Evolutionary conservation across 345 rosid genomes (phyloP).

Genomic region (Eucalyptus curtisii): DNA sequence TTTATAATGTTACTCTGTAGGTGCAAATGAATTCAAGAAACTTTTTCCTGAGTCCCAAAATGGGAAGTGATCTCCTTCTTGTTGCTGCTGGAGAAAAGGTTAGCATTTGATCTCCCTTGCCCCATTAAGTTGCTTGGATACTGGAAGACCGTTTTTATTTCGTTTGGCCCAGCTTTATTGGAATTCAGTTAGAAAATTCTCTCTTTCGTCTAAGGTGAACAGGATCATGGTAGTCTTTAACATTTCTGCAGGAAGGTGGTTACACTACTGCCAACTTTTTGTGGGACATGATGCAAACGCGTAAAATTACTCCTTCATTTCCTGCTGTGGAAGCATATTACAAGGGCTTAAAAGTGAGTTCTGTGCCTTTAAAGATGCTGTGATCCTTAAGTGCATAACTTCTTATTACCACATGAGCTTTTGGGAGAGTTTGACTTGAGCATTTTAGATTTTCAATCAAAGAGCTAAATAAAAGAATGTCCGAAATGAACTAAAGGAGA

Average conservation of each 20-base stretch:
- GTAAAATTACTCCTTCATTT: conserved; percentile 21
- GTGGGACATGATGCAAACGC: conserved; percentile 91
- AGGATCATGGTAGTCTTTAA: neutral
- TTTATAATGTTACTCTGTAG: conserved; percentile 21
- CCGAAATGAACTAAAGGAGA: neutral
- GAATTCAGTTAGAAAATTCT: neutral
- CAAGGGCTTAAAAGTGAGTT: conserved; percentile 66
- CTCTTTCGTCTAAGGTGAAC: neutral
- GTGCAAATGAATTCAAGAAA: conserved; percentile 44
- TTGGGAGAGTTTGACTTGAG: neutral
- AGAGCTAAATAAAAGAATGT: neutral
- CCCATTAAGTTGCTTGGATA: neutral
- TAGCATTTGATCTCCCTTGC: neutral
- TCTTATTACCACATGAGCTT: neutral
- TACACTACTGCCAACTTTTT: conserved; percentile 72
- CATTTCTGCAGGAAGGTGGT: conserved; percentile 58
- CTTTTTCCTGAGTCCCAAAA: conserved; percentile 40
- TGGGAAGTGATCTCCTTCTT: conserved; percentile 70
- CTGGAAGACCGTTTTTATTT: neutral
- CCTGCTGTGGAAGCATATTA: conserved; percentile 78
- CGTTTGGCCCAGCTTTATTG: neutral
- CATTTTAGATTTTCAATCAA: neutral
- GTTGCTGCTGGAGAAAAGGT: conserved; percentile 91
- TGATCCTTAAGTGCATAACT: neutral
- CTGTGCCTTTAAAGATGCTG: neutral